phyloP scores from a whole-genome alignment of 2,329 filamentous ascomycete genomes.

The Cytospora schulzeri region DNA sequence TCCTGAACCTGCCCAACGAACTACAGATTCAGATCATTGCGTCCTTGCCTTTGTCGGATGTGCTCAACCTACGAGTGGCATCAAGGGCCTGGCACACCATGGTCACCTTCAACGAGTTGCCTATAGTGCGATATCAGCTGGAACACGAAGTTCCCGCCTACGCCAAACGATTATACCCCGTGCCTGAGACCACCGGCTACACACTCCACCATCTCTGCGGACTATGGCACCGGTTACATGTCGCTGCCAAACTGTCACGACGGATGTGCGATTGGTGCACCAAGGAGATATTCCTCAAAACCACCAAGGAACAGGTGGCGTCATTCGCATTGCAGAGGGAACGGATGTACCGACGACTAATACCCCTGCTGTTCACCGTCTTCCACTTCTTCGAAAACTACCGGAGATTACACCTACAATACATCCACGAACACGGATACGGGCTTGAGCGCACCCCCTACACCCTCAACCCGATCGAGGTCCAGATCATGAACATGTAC shows the following conservation, averaged over 20 bases:
- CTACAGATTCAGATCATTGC: slow-evolving; percentile 65
- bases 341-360: slow-evolving; percentile 65
- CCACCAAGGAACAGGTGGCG: slow-evolving; percentile 54
- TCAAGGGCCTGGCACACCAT: slow-evolving; percentile 63
- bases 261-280: slow-evolving; percentile 66
- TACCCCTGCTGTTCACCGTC: slow-evolving; percentile 64
- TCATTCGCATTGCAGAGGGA: slow-evolving; percentile 64
- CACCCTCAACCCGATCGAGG: slow-evolving; percentile 64
- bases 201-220: slow-evolving; percentile 65
- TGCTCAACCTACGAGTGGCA: slow-evolving; percentile 60
- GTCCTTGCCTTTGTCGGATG: slow-evolving; percentile 60
- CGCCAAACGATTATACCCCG: slow-evolving; percentile 60
- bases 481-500: slow-evolving; percentile 64
- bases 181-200: slow-evolving; percentile 48
- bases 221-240: slow-evolving; percentile 67
- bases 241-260: slow-evolving; percentile 63
- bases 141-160: slow-evolving; percentile 62
- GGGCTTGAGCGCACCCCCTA: slow-evolving; percentile 56
- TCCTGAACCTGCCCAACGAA: slow-evolving; percentile 61
- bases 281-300: slow-evolving; percentile 65
- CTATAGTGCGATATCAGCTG: slow-evolving; percentile 64
- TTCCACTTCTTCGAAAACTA: slow-evolving; percentile 71
- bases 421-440: slow-evolving; percentile 55
- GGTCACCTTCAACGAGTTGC: slow-evolving; percentile 61
- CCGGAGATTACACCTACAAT: slow-evolving; percentile 59